phyloP scores from a whole-genome alignment of 148 eudicot species.

The Rheum nobile region DNA sequence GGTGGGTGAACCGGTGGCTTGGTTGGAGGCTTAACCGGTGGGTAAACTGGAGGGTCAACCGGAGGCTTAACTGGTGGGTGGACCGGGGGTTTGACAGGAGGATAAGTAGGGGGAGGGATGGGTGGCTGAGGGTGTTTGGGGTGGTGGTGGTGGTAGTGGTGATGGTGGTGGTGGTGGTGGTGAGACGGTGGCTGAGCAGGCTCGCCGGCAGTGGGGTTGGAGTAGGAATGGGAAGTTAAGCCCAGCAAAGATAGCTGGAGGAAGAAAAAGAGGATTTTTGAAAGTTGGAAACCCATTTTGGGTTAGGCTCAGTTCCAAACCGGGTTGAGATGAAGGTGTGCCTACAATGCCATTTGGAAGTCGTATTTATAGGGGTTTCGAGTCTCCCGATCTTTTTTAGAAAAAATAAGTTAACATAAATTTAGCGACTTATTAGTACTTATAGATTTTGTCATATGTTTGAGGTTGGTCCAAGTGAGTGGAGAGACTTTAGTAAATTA shows the following conservation, averaged over 20 bases:
- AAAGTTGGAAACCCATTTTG: not conserved
- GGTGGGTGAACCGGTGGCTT: not conserved
- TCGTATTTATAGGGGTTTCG: not conserved
- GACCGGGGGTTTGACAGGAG: not conserved
- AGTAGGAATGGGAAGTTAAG: not conserved
- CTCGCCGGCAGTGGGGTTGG: not conserved
- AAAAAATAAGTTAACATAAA: too few relatives aligned
- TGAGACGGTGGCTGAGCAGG: constrained; percentile 1
- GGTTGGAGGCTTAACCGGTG: not conserved
- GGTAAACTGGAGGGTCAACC: not conserved
- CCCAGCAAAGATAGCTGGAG: not conserved
- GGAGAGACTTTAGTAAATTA: too few relatives aligned
- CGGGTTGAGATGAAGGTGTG: not conserved
- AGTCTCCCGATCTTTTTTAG: too few relatives aligned
- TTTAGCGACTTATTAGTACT: too few relatives aligned
- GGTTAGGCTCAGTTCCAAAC: not conserved
- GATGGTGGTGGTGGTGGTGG: not conserved
- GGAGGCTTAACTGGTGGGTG: not conserved
- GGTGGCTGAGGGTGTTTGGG: constrained; percentile 7
- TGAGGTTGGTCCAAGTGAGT: not conserved
- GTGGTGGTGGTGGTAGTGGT: not conserved
- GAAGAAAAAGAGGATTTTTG: not conserved
- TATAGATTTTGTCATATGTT: too few relatives aligned
- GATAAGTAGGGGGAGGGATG: constrained; percentile 2
- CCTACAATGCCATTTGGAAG: not conserved